Evolutionary conservation across 371 early-diverging fungal species (phyloP), one percentile per base, ranked within the genome.

Genomic region (Circinella minor): DNA sequence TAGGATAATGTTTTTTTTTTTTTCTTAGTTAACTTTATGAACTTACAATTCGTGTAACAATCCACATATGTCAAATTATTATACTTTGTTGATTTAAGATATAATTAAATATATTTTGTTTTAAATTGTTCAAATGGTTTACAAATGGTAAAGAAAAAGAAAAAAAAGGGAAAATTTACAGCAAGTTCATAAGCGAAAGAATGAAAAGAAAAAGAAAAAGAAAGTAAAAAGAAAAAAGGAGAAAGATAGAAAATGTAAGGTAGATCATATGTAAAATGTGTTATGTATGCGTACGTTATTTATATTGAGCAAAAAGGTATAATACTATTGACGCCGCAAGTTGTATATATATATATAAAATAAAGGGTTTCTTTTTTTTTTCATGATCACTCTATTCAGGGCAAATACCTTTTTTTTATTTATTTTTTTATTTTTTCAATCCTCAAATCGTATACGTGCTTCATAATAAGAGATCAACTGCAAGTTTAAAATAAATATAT

Each of bases 41-140:
- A 66, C 74, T 77, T 81, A 81, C 82, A 38, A 79, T 73, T 70
- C 79, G 73, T 70, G 81, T 77, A 63, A 78, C 71, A 48, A 72
- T 75, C 73, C 71, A 73, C 81, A 81, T 81, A 34, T 57, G 36
- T 57, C 57, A n/a, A 51, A 17, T 9, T 27, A 43, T 6, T 43
- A 43, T n/a, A n/a, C n/a, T 43, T 43, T 2, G 11, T 43, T 9
- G 11, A 43, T 43, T 43, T 1, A 43, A 43, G 11, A 43, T 43
- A 3, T 43, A 13, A 2, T 59, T 37, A 49, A 66, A 63, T 62
- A 27, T 46, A 63, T 54, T 51, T 51, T n/a, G 34, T 55, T 49
- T 57, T 4, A 5, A 27, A 7, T 57, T 27, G 57, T 27, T 13
- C n/a, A 36, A 36, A 47, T 36, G 55, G 55, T 48, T 27, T 27